A percentile compares a stretch with the other conserved stretches of the same genome.
These are phyloP conservation scores for Botryotinia narcissicola DNA, from an alignment of 2,329 filamentous ascomycete genomes.

Conservation along the genomic window DNA sequence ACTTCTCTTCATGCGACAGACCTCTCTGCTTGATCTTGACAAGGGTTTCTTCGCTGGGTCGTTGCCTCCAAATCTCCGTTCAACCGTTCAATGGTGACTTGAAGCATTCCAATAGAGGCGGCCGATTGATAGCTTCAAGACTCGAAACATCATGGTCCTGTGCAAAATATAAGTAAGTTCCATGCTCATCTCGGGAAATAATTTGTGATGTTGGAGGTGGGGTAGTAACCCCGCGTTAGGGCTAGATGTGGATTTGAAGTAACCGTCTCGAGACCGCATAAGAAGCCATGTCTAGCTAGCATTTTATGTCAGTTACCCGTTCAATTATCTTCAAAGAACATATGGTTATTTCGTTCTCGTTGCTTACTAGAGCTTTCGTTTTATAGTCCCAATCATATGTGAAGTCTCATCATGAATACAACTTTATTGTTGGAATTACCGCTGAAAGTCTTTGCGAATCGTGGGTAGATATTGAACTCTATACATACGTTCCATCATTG, in stretches of 20 bases:
- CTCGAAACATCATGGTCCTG: background rate
- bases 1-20: background rate
- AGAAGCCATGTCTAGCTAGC: background rate
- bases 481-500: background rate
- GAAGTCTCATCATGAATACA: background rate
- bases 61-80: background rate
- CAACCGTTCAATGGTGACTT: background rate
- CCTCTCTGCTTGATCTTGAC: background rate
- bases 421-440: background rate
- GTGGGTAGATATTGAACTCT: background rate
- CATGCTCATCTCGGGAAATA: background rate
- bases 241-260: slow-evolving; percentile 2
- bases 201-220: slow-evolving; percentile 6
- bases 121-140: no score
- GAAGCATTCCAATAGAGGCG: background rate
- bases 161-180: background rate
- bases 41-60: background rate
- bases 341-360: background rate
- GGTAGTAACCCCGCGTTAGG: slow-evolving; percentile 15
- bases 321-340: background rate
- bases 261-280: background rate
- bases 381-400: background rate
- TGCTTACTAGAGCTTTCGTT: background rate
- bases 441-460: background rate
- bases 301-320: background rate